A percentile compares a stretch with the other conserved stretches of the same genome.
These are phyloP conservation scores for Neurospora crassa DNA, from an alignment of 2,329 filamentous ascomycete genomes.

Conservation along the genomic window DNA sequence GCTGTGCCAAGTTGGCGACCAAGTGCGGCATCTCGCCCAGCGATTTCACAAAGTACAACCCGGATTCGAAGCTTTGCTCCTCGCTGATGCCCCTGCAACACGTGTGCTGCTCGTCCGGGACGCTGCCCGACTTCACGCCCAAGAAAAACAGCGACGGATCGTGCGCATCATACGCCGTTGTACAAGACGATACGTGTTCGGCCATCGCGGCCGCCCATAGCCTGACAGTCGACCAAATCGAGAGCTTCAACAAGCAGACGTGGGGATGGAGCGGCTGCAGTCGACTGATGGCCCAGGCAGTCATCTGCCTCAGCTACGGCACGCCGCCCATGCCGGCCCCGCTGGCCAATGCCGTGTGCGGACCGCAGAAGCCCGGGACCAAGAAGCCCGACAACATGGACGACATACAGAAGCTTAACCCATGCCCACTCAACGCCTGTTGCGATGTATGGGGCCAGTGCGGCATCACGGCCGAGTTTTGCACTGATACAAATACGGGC, in stretches of 20 bases:
- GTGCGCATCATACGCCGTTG: slow-evolving; percentile 25
- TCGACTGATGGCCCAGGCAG: slow-evolving; percentile 16
- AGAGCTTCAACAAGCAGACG: slow-evolving; percentile 28
- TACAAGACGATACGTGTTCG: slow-evolving; percentile 24
- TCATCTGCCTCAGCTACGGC: slow-evolving; percentile 29
- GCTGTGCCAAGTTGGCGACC: slow-evolving; percentile 8
- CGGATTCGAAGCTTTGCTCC: slow-evolving; percentile 10
- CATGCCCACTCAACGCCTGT: slow-evolving; percentile 14
- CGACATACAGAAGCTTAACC: slow-evolving; percentile 16
- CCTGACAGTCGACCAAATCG: slow-evolving; percentile 28
- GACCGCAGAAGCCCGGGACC: slow-evolving; percentile 14
- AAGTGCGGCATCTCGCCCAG: slow-evolving; percentile 13
- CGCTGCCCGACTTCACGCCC: slow-evolving; percentile 23
- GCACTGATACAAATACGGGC: slow-evolving; percentile 22
- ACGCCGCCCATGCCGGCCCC: slow-evolving; percentile 26
- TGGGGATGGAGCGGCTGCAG: slow-evolving; percentile 29
- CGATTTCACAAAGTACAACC: slow-evolving; percentile 14
- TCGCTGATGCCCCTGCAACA: slow-evolving; percentile 17
- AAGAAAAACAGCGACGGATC: slow-evolving; percentile 23
- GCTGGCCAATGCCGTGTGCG: slow-evolving; percentile 27
- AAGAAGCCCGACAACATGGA: slow-evolving; percentile 1
- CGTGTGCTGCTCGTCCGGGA: slow-evolving; percentile 25
- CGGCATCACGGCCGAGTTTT: slow-evolving; percentile 27
- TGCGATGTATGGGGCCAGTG: slow-evolving; percentile 26
- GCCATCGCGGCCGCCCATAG: slow-evolving; percentile 23